phyloP scores from a whole-genome alignment of 2,329 filamentous ascomycete species.

The Penicillium sp. region DNA sequence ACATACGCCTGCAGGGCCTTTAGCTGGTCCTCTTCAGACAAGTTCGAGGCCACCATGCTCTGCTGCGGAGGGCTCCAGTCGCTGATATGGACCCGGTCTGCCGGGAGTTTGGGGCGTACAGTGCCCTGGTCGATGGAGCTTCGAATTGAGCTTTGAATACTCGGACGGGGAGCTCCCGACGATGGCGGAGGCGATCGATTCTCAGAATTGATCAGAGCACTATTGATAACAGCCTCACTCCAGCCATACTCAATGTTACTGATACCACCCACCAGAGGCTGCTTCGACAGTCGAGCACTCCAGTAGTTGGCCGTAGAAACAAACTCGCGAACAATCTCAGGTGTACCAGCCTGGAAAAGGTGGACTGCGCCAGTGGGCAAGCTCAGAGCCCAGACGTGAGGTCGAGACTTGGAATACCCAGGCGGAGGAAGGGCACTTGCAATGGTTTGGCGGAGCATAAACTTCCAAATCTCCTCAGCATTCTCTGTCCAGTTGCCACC shows the following conservation, averaged over 20 bases:
- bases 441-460: conserved; percentile 84
- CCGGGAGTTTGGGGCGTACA: conserved; percentile 68
- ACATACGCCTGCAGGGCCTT: conserved; percentile 74
- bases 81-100: conserved; percentile 77
- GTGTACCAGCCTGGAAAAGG: conserved; percentile 95
- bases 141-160: conserved; percentile 61
- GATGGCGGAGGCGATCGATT: conserved; percentile 33
- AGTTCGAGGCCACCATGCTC: conserved; percentile 78
- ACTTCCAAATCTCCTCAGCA: conserved; percentile 82
- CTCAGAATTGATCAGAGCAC: conserved; percentile 64
- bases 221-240: conserved; percentile 78
- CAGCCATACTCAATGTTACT: conserved; percentile 98
- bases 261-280: conserved; percentile 86
- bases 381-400: conserved; percentile 91
- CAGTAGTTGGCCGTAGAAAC: conserved; percentile 95
- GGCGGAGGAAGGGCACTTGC: conserved; percentile 85
- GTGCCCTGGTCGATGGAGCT: conserved; percentile 65
- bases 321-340: conserved; percentile 92
- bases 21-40: conserved; percentile 78
- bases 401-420: conserved; percentile 85
- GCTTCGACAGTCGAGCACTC: conserved; percentile 90
- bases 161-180: conserved; percentile 46
- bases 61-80: conserved; percentile 89
- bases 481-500: conserved; percentile 99
- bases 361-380: conserved; percentile 91